These are phyloP conservation scores for Lepidium didymum DNA, from an alignment of 345 rosid species.

Conservation along the genomic window DNA sequence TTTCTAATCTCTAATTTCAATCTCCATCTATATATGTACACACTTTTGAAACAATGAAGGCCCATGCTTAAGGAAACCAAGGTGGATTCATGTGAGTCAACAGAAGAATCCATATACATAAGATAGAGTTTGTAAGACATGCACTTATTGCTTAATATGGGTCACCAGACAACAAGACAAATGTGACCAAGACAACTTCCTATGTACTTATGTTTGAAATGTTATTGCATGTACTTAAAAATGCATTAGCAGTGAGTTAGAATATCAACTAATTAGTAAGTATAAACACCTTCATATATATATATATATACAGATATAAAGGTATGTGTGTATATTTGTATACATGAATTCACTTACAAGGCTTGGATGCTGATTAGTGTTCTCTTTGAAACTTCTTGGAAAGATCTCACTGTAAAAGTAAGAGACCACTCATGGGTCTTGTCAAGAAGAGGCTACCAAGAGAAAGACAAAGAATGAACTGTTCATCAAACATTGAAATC, in stretches of 20 bases:
- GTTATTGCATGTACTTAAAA: constrained; percentile 10
- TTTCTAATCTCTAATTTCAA: not conserved
- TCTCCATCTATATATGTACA: not conserved
- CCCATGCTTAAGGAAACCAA: not conserved
- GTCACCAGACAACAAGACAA: constrained; percentile 17
- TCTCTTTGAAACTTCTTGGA: constrained; percentile 10
- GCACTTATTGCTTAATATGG: constrained; percentile 11
- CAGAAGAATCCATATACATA: constrained; percentile 2
- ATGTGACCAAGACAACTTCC: constrained; percentile 16
- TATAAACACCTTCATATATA: not conserved
- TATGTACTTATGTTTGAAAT: constrained; percentile 10
- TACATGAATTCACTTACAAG: constrained; percentile 6
- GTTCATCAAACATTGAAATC: constrained; percentile 31
- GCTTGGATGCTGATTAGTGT: not conserved
- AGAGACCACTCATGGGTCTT: constrained; percentile 30
- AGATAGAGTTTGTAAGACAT: not conserved
- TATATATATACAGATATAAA: not conserved
- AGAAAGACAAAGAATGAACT: constrained; percentile 29
- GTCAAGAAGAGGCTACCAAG: constrained; percentile 27
- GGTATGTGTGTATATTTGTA: no score
- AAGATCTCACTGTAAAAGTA: constrained; percentile 17
- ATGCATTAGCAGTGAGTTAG: not conserved
- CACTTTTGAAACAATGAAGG: not conserved
- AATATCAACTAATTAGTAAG: not conserved
- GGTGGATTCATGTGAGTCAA: not conserved